These are phyloP conservation scores for Rhizomucor pusillus DNA, from an alignment of 371 early-diverging fungal genomes.

Conservation along the genomic window DNA sequence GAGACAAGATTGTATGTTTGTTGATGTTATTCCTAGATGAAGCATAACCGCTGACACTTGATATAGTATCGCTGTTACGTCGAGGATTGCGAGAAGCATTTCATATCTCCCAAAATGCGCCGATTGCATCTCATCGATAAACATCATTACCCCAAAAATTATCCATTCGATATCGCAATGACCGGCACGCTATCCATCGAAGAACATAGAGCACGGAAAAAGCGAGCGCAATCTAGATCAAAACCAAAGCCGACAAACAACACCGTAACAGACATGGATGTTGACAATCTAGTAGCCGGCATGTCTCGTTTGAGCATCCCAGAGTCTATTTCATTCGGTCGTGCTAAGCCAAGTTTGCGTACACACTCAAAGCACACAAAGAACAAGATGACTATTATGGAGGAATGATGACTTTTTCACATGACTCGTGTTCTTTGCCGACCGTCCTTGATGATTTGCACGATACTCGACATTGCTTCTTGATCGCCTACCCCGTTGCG, in stretches of 20 bases:
- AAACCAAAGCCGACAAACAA: neutral
- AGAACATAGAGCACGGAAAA: slow-evolving; percentile 16
- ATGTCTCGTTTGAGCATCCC: slow-evolving; percentile 34
- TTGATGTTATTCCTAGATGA: neutral
- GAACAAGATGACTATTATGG: neutral
- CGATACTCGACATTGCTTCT: slow-evolving; percentile 31
- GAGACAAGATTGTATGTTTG: slow-evolving; percentile 56
- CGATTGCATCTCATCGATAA: slow-evolving; percentile 63
- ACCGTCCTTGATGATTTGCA: slow-evolving; percentile 36
- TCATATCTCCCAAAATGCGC: slow-evolving; percentile 51
- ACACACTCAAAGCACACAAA: neutral
- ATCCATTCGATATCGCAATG: slow-evolving; percentile 63
- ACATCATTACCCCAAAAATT: slow-evolving; percentile 63
- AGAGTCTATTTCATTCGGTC: slow-evolving; percentile 37
- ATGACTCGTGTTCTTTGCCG: slow-evolving; percentile 18
- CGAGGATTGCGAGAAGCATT: slow-evolving; percentile 53
- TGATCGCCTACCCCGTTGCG: slow-evolving; percentile 33
- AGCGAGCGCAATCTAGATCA: neutral
- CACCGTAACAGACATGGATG: slow-evolving; percentile 1
- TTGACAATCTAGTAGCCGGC: slow-evolving; percentile 19
- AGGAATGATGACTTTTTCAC: slow-evolving; percentile 5
- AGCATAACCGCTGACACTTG: too few relatives aligned
- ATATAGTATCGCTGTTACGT: slow-evolving; percentile 72
- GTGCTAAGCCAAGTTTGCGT: slow-evolving; percentile 9
- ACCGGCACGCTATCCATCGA: slow-evolving; percentile 47